Conservation (phyloP, 2,329 filamentous ascomycete genomes). For the Exophiala alcalophila region DNA sequence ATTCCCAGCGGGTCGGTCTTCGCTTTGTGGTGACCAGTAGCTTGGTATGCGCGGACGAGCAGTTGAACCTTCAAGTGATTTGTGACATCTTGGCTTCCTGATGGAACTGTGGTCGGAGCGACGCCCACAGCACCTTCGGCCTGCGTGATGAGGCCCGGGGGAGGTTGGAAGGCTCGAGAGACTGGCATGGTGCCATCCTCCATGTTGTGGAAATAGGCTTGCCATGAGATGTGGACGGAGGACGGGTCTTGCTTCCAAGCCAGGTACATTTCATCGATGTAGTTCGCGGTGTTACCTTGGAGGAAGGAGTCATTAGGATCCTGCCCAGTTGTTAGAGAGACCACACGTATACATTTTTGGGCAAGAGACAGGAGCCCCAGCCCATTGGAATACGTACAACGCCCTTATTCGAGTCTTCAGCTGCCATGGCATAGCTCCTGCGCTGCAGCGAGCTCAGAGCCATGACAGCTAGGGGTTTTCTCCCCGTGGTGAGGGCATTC, state of each 20-base stretch:
- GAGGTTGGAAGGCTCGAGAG: conserved; percentile 93
- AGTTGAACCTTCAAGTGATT: conserved; percentile 99
- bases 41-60: conserved; percentile 94
- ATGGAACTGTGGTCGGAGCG: conserved; percentile 47
- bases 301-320: conserved; percentile 96
- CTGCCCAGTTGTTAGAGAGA: conserved; percentile 36
- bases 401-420: conserved; percentile 58
- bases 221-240: conserved; percentile 97
- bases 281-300: conserved; percentile 94
- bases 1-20: conserved; percentile 96
- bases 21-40: conserved; percentile 96
- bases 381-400: conserved; percentile 55
- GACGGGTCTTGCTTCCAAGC: conserved; percentile 91
- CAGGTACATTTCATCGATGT: conserved; percentile 99
- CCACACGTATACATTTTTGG: not conserved
- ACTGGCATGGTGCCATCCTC: conserved; percentile 97
- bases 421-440: conserved; percentile 58
- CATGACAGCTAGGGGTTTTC: conserved; percentile 45
- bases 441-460: conserved; percentile 39
- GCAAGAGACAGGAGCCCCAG: conserved; percentile 2
- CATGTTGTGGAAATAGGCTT: conserved; percentile 99
- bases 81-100: conserved; percentile 74
- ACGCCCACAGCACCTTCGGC: conserved; percentile 68
- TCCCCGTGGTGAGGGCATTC: conserved; percentile 34
- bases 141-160: conserved; percentile 82